Conservation (phyloP, 176 grass and related monocot genomes). For the Aegilops longissima region DNA sequence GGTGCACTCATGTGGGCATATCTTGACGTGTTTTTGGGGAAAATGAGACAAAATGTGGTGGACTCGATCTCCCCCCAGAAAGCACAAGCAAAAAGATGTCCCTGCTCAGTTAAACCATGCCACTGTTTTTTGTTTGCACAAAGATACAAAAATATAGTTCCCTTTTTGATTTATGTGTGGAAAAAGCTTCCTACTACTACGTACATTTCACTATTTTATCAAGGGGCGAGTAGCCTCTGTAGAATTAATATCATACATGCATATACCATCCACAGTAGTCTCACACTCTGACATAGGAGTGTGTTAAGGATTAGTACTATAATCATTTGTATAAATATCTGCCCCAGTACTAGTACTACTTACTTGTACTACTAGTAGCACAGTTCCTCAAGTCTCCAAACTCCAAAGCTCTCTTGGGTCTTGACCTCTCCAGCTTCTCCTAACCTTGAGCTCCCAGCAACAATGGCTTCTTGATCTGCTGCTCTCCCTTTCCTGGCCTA, state of each 20-base stretch:
- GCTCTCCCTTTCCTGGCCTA: not conserved
- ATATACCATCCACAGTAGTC: not conserved
- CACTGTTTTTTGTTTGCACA: conserved; percentile 25
- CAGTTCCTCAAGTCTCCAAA: conserved; percentile 43
- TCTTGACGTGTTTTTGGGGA: conserved; percentile 32
- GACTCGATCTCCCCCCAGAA: conserved; percentile 38
- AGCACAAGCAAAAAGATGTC: conserved; percentile 41
- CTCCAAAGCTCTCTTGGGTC: conserved; percentile 33
- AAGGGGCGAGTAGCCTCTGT: not conserved
- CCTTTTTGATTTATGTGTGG: not conserved
- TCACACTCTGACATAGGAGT: conserved; percentile 9
- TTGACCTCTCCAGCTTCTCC: conserved; percentile 30
- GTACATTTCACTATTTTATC: not conserved
- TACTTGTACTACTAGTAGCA: not conserved
- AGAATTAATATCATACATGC: not conserved
- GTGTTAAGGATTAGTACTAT: not conserved
- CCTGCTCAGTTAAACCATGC: conserved; percentile 45
- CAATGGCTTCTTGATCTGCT: conserved; percentile 43
- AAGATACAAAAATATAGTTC: not conserved
- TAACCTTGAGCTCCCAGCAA: conserved; percentile 27
- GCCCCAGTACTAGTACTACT: not conserved
- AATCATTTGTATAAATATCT: conserved; percentile 53
- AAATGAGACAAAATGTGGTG: conserved; percentile 66
- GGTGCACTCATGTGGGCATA: conserved; percentile 30
- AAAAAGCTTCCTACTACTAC: conserved; percentile 24